phyloP scores from a whole-genome alignment of 495 filamentous ascomycete genomes.

The Thozetella sp. region DNA sequence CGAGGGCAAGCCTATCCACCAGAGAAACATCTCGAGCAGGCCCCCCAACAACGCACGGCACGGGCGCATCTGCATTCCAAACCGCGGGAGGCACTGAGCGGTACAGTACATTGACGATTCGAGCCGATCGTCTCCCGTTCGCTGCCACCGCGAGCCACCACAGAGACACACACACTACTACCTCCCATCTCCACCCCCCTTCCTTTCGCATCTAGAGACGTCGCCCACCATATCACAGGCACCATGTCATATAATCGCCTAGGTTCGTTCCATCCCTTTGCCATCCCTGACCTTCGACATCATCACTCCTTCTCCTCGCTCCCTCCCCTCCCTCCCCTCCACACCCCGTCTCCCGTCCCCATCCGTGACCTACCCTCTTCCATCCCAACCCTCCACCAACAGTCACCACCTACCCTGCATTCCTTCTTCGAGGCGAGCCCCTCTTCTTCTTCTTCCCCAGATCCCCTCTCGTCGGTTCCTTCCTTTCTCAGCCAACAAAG shows the following conservation, averaged over 20 bases:
- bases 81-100: not conserved
- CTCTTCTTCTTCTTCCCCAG: not conserved
- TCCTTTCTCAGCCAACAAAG: not conserved
- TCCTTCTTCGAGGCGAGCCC: not conserved
- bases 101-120: not conserved
- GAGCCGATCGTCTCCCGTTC: not conserved
- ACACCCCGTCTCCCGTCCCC: conserved; percentile 13
- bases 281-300: conserved; percentile 3
- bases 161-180: no score
- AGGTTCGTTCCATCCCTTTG: conserved; percentile 53
- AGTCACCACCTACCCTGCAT: not conserved
- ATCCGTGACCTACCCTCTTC: conserved; percentile 10
- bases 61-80: not conserved
- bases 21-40: not conserved
- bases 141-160: not conserved
- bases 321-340: conserved; percentile 15
- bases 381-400: not conserved
- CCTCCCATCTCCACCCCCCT: no score
- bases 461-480: not conserved
- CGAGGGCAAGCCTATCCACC: not conserved
- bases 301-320: conserved; percentile 8
- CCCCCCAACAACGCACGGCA: not conserved
- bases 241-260: conserved; percentile 73
- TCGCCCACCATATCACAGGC: conserved; percentile 10
- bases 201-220: not conserved